Evolutionary conservation across 2,329 filamentous ascomycete genomes (phyloP), one percentile per base, ranked within the genome.

Genomic region (Aspergillus sp.): DNA sequence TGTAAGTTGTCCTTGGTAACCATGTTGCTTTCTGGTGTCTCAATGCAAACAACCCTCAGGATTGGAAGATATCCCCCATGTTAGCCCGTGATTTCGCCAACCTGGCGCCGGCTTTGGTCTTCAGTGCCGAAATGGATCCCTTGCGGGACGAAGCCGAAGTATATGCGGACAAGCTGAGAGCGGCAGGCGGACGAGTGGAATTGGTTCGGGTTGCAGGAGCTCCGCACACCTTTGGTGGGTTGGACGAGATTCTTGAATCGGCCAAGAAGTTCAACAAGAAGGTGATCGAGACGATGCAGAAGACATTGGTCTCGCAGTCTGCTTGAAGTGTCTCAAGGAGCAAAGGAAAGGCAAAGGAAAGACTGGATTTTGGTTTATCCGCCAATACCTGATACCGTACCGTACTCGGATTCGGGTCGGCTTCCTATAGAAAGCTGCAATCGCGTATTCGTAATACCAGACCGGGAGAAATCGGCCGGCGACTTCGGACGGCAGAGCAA

Each of bases 1-100:
- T 56, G 74, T 77, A 56, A 64, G 71, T 63, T 39, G 21, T 43
- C 31, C 17, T 41, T 14, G 23, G 39, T 47, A 23, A 19, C 15
- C 21, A 6, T 45, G 6, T 19, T 44, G 51, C 40, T 33, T 44
- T 19, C 17, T 33, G 43, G 4, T 23, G 27, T 46, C 61, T 66
- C 35, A 68, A 47, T 50, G n/a, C 35, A 24, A 43, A n/a, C 52
- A 9, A 15, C 8, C 5, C 6, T 3, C 47, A 75, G 73, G 72
- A 77, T 57, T 77, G 75, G 75, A 76, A 73, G 52, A 75, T 77
- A 44, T 76, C 74, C 4, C 75, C 75, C 3, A 76, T 77, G n/a
- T 60, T 72, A 15, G 69, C 74, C 4, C 65, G 70, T 3, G 68
- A 68, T 48, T 75, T 77, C 40, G 51, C 63, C 11, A 64, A 68